Percentiles rank a stretch among this genome's conserved stretches.
These are phyloP conservation scores for Trifolium repens DNA, from an alignment of 306 rosid genomes.

Conservation along the genomic window DNA sequence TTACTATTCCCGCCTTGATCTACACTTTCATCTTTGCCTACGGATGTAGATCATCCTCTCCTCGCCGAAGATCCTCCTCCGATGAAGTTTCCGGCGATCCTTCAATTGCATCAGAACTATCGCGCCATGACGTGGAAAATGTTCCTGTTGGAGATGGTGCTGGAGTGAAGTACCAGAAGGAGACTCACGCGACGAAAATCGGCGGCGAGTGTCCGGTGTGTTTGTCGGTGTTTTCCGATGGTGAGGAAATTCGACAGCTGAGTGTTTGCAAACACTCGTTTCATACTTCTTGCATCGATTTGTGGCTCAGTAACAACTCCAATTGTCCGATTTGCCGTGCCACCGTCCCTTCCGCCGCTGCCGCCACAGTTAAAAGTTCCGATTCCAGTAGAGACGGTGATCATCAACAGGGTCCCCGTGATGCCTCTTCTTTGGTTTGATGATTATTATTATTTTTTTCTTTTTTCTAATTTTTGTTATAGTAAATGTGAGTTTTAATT, in stretches of 20 bases:
- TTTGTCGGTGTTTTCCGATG: conserved; percentile 62
- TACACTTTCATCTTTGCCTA: conserved; percentile 73
- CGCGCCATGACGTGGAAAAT: conserved; percentile 36
- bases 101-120: conserved; percentile 19
- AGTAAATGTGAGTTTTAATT: conserved; percentile 10
- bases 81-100: conserved; percentile 36
- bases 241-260: conserved; percentile 69
- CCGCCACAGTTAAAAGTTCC: conserved; percentile 32
- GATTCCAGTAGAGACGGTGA: conserved; percentile 43
- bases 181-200: conserved; percentile 49
- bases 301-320: conserved; percentile 69
- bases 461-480: not conserved
- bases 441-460: not conserved
- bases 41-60: conserved; percentile 59
- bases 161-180: conserved; percentile 54
- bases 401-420: conserved; percentile 50
- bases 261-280: conserved; percentile 74
- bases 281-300: conserved; percentile 64
- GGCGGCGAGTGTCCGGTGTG: conserved; percentile 86
- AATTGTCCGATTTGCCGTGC: conserved; percentile 86
- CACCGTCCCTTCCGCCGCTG: not conserved
- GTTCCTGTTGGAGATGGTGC: not conserved
- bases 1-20: conserved; percentile 74
- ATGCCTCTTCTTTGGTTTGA: conserved; percentile 60
- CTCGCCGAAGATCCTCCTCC: conserved; percentile 33